Percentiles rank a stretch among this genome's conserved stretches.
These are phyloP conservation scores for Lentinula novae-zelandiae DNA, from an alignment of 1,284 basidiomycete genomes.

Conservation along the genomic window DNA sequence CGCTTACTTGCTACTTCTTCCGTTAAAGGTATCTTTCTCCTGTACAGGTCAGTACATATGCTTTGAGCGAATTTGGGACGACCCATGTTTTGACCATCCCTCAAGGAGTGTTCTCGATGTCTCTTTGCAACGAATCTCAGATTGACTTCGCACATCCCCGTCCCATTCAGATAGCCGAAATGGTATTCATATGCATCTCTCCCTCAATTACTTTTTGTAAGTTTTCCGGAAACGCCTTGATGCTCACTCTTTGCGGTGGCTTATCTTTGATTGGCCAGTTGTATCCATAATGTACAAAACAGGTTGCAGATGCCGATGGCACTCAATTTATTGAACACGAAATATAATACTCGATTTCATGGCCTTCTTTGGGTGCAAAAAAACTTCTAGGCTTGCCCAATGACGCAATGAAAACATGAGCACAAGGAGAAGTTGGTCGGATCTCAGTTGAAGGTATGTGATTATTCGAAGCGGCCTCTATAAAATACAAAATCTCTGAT, in stretches of 20 bases:
- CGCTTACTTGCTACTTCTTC: no score
- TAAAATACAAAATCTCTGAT: slow-evolving; percentile 8
- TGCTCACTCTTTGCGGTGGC: neutral
- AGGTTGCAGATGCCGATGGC: neutral
- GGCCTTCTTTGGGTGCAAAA: neutral
- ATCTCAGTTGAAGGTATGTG: slow-evolving; percentile 7
- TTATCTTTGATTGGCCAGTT: neutral
- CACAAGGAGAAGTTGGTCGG: slow-evolving; percentile 7
- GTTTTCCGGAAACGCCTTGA: neutral
- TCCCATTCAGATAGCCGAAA: neutral
- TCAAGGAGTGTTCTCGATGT: no score
- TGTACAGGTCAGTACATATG: no score
- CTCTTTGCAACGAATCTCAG: neutral
- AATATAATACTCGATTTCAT: neutral
- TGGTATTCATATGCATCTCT: neutral
- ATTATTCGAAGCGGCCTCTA: slow-evolving; percentile 8
- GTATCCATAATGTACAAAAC: neutral
- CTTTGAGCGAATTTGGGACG: no score
- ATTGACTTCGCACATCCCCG: neutral
- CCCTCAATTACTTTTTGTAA: neutral
- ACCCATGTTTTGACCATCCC: no score
- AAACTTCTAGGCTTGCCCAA: neutral
- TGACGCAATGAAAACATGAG: slow-evolving; percentile 12
- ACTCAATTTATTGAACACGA: neutral
- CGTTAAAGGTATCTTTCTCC: no score